Evolutionary conservation across 2,329 filamentous ascomycete genomes (phyloP), one percentile per base, ranked within the genome.

Genomic region (Ophiocordyceps camponoti-floridani): DNA sequence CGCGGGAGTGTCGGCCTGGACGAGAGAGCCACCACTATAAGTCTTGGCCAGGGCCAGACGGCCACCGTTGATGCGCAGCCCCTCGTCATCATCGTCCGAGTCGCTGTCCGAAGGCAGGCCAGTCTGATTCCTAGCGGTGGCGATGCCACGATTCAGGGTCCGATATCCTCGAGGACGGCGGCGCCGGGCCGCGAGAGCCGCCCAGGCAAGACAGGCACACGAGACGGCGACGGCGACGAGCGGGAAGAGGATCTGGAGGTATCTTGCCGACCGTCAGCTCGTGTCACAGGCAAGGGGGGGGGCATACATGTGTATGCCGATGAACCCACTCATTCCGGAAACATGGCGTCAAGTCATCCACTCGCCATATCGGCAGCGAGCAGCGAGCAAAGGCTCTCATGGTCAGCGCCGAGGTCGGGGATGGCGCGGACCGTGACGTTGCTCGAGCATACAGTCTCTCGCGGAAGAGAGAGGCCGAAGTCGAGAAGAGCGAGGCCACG

Each of bases 1-100:
- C 9, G 73, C 69, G 2, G 91, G 91, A 41, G 73, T 80, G 61
- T 91, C 80, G 47, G 88, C 69, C 48, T 84, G 77, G 42, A 88
- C 73, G 43, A 79, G 65, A 23, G 76, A 80, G 41, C 73, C 75
- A 51, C 65, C 69, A n/a, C 74, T 78, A 3, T 69, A 72, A 2
- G 75, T 77, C 56, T 79, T 77, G 45, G 67, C 68, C 35, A 81
- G 63, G 19, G 69, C 66, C 38, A 79, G 61, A 35, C 70, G 72
- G 43, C 76, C 75, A 40, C 70, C 73, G 46, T 65, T 62, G 45
- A 79, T 75, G 50, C 72, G 69, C 48, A 77, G 63, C 13, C 18
- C 10, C 11, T 62, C 67, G 45, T 73, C 71, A 45, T 80, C 72
- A 44, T 81, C 78, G 48, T 74, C 73, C 43, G 68, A 62, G 41